Conservation (phyloP, 345 rosid genomes). For the Triadica sebifera region DNA sequence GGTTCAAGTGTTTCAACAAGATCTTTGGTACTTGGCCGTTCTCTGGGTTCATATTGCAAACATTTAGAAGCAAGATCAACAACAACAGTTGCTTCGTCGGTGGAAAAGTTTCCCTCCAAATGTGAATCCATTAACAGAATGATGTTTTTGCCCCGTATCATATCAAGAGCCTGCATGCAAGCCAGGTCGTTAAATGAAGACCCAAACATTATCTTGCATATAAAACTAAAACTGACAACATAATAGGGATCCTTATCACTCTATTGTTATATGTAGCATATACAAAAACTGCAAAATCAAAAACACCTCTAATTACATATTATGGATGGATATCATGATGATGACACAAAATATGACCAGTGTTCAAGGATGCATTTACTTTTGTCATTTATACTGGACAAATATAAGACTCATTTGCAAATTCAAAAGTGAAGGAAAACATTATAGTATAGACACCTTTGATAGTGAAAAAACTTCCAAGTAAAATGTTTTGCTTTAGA, state of each 20-base stretch:
- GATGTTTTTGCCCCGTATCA: constrained; percentile 81
- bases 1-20: constrained; percentile 72
- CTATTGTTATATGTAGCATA: neutral
- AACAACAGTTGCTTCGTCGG: constrained; percentile 80
- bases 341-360: no score
- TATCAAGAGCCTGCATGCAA: constrained; percentile 78
- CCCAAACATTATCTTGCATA: neutral
- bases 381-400: neutral
- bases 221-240: neutral
- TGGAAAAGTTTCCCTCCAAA: constrained; percentile 83
- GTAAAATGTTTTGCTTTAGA: neutral
- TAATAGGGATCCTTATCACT: neutral
- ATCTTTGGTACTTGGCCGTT: constrained; percentile 83
- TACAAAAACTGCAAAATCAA: neutral
- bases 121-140: constrained; percentile 84
- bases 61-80: constrained; percentile 82
- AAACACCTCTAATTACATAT: neutral
- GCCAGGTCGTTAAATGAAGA: constrained; percentile 19
- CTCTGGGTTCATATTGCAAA: constrained; percentile 91
- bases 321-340: neutral
- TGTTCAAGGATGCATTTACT: no score
- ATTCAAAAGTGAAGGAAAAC: neutral
- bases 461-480: neutral
- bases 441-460: neutral
- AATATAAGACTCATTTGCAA: neutral